phyloP scores from a whole-genome alignment of 768 basidiomycete genomes.

The Tylopilus balloui region DNA sequence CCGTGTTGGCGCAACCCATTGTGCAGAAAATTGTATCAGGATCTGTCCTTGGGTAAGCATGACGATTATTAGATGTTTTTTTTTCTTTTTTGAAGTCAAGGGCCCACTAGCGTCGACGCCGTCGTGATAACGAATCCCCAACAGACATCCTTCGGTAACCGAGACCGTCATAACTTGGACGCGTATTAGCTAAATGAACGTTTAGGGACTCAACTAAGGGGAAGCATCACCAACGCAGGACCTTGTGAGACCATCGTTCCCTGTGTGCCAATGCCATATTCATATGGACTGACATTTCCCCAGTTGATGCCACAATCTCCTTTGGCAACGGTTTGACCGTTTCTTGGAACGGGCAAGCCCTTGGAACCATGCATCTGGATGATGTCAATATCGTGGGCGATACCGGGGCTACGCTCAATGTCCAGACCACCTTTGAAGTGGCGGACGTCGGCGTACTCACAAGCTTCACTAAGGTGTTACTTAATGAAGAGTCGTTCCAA shows the following conservation, averaged over 20 bases:
- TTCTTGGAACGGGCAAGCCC: constrained; percentile 50
- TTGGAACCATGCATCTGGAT: constrained; percentile 59
- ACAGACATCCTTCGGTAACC: constrained; percentile 52
- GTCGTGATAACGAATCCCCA: constrained; percentile 59
- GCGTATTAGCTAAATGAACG: constrained; percentile 3
- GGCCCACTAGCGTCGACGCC: constrained; percentile 43
- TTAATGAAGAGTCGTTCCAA: constrained; percentile 61
- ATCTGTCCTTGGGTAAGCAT: constrained; percentile 49
- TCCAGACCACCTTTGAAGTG: constrained; percentile 53
- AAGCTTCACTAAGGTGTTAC: constrained; percentile 60
- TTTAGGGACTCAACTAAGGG: constrained; percentile 49
- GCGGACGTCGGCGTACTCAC: constrained; percentile 53
- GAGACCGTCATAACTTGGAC: background rate
- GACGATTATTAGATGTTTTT: background rate
- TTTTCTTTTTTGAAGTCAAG: background rate
- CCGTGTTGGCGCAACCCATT: constrained; percentile 67
- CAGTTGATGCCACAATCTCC: constrained; percentile 63
- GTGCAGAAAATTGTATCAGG: constrained; percentile 66
- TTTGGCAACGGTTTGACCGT: constrained; percentile 61
- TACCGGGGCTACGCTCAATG: constrained; percentile 56
- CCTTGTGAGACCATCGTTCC: constrained; percentile 48
- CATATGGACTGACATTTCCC: constrained; percentile 5
- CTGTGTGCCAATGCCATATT: background rate
- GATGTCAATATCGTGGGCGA: constrained; percentile 57
- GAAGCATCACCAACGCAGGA: constrained; percentile 64